Percentiles rank a stretch among this genome's conserved stretches.
phyloP scores from a whole-genome alignment of 257 asterid genomes.

The Gentiana straminea region DNA sequence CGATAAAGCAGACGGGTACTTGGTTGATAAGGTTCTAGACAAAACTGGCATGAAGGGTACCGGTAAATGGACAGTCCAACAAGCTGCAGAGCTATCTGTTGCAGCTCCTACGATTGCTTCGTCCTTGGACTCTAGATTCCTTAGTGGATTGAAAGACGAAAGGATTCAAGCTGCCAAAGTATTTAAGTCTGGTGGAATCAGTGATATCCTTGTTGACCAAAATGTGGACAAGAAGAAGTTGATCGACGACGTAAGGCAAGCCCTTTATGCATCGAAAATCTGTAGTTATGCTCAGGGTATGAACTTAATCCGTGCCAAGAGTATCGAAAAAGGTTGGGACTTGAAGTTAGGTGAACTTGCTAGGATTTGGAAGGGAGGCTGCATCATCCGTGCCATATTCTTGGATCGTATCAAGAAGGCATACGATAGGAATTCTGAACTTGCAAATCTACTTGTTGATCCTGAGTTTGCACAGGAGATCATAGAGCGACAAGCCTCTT shows the following conservation, averaged over 20 bases:
- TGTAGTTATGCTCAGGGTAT: constrained; percentile 96
- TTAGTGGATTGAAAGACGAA: constrained; percentile 93
- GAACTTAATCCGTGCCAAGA: constrained; percentile 91
- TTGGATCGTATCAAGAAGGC: constrained; percentile 93
- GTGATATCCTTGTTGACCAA: constrained; percentile 47
- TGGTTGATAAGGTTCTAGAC: constrained; percentile 90
- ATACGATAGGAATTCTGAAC: constrained; percentile 74
- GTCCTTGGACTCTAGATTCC: constrained; percentile 84
- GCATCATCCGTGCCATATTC: constrained; percentile 91
- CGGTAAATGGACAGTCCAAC: constrained; percentile 97
- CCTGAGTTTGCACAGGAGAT: constrained; percentile 89
- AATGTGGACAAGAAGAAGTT: constrained; percentile 51
- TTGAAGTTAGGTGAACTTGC: constrained; percentile 87
- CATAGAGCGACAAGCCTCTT: constrained; percentile 75
- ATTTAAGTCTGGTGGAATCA: constrained; percentile 59
- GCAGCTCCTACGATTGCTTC: constrained; percentile 97
- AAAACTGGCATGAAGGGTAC: constrained; percentile 99
- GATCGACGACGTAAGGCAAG: constrained; percentile 79
- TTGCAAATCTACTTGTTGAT: constrained; percentile 82
- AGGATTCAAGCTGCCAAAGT: constrained; percentile 72
- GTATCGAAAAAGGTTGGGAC: constrained; percentile 81
- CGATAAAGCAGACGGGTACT: constrained; percentile 68
- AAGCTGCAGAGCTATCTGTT: constrained; percentile 87
- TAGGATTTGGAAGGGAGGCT: constrained; percentile 96
- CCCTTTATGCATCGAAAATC: constrained; percentile 79